Conservation (phyloP, 2,329 filamentous ascomycete genomes). For the Aureobasidium musti region DNA sequence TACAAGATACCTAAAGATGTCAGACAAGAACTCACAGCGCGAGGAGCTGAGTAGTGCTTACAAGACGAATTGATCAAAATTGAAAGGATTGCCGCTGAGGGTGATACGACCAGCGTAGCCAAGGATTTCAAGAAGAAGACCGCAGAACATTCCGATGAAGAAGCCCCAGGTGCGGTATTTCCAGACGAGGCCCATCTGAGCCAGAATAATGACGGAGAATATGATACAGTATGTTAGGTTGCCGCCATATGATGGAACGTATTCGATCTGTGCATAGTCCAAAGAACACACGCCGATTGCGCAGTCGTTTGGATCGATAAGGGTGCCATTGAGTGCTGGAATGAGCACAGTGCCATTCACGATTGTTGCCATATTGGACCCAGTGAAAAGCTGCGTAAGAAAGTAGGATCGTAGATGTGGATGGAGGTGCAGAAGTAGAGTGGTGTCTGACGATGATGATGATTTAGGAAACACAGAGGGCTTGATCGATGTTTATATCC, state of each 20-base stretch:
- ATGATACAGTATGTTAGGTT: constrained; percentile 57
- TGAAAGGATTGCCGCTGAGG: constrained; percentile 57
- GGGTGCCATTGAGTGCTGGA: constrained; percentile 22
- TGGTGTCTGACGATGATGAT: neutral
- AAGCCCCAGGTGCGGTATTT: constrained; percentile 59
- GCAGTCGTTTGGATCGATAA: constrained; percentile 31
- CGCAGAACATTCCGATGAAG: constrained; percentile 52
- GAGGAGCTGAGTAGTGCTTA: constrained; percentile 39
- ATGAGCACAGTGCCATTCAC: constrained; percentile 19
- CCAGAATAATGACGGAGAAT: constrained; percentile 53
- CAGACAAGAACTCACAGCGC: neutral
- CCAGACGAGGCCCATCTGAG: constrained; percentile 54
- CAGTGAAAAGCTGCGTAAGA: too few species aligned
- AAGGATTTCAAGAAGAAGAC: constrained; percentile 54
- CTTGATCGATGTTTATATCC: constrained; percentile 4
- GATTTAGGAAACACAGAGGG: neutral
- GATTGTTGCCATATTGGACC: constrained; percentile 6
- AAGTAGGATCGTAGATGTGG: too few species aligned
- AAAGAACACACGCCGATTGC: constrained; percentile 39
- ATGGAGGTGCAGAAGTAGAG: neutral
- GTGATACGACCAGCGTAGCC: constrained; percentile 60
- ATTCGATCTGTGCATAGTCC: constrained; percentile 51
- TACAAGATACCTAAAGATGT: constrained; percentile 52
- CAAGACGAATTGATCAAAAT: constrained; percentile 52
- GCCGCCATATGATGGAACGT: constrained; percentile 54